Base-by-base conservation (phyloP, 2,329 filamentous ascomycete genomes). In the Chrysosporium keratinophilum region DNA sequence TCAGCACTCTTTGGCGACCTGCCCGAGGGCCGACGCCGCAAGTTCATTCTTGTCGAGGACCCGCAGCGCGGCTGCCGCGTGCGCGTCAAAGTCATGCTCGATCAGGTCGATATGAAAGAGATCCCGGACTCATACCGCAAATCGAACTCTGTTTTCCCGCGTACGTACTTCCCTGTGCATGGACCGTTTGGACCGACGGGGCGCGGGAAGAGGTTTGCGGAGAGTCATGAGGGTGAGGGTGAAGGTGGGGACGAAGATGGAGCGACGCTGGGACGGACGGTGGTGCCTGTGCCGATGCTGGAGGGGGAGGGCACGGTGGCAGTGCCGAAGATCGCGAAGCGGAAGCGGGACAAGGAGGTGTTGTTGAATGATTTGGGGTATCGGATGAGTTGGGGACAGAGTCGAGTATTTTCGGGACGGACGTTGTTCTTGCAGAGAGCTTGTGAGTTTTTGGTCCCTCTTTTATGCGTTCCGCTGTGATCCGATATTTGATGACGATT, bases 21-120 rank as follows among this genome's bases (percentile, higher is more conserved):
- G 50, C 89, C 90, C 1, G 88, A 93, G 64, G 83, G 85, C 50
- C 95, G 95, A 74, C 88, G 88, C 65, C 85, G 91, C 66, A 97
- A 96, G 71, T 97, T 97, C 70, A 95, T 97, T 61, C 80, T 97
- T 9, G 89, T 97, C 28, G 90, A 96, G 60, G 91, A 97, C 68
- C 83, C 82, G 50, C 85, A 89, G 58, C 84, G 88, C 35, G 85
- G 85, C 50, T 84, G 82, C 49, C 81, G 89, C 41, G 83, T 96
- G 1, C 84, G 91, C 14, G 90, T 97, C 44, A 85, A 90, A 57
- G 90, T 96, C 50, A 93, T 87, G 58, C 81, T 98, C n/a, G 88
- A 96, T 65, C 83, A 84, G 43, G 89, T 96, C 62, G 86, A 96
- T 67, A 94, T 93, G 74, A 85, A 90, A 64, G 91, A 97, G 70